Evolutionary conservation across 2,329 filamentous ascomycete genomes (phyloP).

Genomic region (Pseudofabraea citricarpa): DNA sequence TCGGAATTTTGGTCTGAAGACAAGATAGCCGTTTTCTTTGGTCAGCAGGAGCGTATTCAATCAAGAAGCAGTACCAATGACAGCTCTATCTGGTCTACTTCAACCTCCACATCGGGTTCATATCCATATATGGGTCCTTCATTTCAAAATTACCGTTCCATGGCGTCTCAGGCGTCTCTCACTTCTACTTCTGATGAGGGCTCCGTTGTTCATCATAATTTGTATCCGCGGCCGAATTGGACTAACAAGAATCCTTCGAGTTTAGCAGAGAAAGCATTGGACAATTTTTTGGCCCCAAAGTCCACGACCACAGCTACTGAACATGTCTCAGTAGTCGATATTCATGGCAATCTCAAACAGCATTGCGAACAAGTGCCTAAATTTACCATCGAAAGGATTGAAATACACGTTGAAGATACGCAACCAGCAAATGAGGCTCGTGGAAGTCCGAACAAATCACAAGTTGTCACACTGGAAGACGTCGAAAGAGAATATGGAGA

Average conservation of each 20-base stretch:
- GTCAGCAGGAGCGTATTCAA: background rate
- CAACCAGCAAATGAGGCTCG: background rate
- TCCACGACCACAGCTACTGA: too few relatives aligned
- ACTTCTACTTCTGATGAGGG: background rate
- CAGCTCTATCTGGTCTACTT: too few relatives aligned
- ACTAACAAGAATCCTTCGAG: conserved; percentile 15
- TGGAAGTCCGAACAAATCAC: background rate
- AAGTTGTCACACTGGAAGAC: conserved; percentile 20
- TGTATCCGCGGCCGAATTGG: too few relatives aligned
- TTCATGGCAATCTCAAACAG: too few relatives aligned
- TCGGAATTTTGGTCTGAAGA: background rate
- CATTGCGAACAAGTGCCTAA: too few relatives aligned
- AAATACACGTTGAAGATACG: background rate
- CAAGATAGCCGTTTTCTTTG: background rate
- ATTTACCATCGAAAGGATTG: background rate
- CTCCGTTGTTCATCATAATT: background rate
- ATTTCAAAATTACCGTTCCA: background rate
- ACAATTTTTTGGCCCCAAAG: conserved; percentile 8
- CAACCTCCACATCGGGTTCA: too few relatives aligned
- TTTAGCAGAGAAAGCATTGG: conserved; percentile 19
- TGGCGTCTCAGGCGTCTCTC: too few relatives aligned
- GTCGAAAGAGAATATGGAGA: conserved; percentile 15
- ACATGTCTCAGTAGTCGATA: too few relatives aligned
- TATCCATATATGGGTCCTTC: background rate
- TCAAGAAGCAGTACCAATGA: too few relatives aligned